A percentile compares a stretch with the other conserved stretches of the same genome.
Evolutionary conservation across 2,329 filamentous ascomycete genomes (phyloP).

Genomic region (Fusarium praegraminearum): DNA sequence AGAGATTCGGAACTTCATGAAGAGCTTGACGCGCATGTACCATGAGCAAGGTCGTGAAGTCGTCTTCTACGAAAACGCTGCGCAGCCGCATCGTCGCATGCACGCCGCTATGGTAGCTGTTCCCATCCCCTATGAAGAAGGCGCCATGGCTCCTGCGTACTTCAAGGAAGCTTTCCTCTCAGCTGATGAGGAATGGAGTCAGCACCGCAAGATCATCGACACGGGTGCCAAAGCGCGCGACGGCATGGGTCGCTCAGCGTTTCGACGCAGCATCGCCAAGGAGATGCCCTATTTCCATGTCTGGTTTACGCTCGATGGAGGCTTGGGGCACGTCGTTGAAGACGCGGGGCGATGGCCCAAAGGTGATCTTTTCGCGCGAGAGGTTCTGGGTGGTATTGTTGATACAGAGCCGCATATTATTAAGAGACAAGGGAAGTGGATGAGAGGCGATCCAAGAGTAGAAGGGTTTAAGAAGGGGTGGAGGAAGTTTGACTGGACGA

Average conservation of each 20-base stretch:
- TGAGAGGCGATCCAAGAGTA: slow-evolving; percentile 73
- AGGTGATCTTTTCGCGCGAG: slow-evolving; percentile 92
- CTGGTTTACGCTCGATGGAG: slow-evolving; percentile 94
- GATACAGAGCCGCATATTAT: slow-evolving; percentile 84
- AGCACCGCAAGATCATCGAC: slow-evolving; percentile 95
- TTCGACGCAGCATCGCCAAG: slow-evolving; percentile 84
- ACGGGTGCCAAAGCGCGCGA: slow-evolving; percentile 75
- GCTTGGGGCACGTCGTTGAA: slow-evolving; percentile 92
- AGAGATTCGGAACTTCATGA: slow-evolving; percentile 99
- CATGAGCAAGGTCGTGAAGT: slow-evolving; percentile 93
- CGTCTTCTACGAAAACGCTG: slow-evolving; percentile 97
- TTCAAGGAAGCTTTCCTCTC: slow-evolving; percentile 94
- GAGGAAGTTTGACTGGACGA: slow-evolving; percentile 92
- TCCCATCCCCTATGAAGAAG: slow-evolving; percentile 90
- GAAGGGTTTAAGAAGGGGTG: slow-evolving; percentile 86
- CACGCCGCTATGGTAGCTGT: slow-evolving; percentile 90
- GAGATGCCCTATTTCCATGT: slow-evolving; percentile 99
- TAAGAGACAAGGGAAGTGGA: slow-evolving; percentile 92
- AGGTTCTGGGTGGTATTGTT: slow-evolving; percentile 92
- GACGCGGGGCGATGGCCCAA: slow-evolving; percentile 86
- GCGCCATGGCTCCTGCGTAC: slow-evolving; percentile 91
- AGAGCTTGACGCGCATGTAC: slow-evolving; percentile 92
- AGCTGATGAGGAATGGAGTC: slow-evolving; percentile 92
- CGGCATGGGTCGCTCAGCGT: slow-evolving; percentile 80
- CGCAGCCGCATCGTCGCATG: slow-evolving; percentile 77